Percentiles rank a stretch among this genome's conserved stretches.
Evolutionary conservation across 192 early-diverging fungal species (phyloP).

Genomic region (Backusella westeae): DNA sequence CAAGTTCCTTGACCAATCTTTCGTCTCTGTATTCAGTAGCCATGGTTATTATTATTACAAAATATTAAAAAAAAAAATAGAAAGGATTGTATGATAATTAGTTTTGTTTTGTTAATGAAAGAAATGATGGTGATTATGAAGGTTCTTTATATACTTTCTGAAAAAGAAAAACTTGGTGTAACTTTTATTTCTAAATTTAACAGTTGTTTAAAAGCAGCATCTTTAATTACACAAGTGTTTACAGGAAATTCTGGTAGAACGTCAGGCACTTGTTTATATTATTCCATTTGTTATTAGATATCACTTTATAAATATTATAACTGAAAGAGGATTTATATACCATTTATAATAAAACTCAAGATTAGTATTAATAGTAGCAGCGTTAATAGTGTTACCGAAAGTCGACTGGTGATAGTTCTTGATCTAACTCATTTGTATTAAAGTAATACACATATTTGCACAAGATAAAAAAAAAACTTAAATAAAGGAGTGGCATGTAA

Average conservation of each 20-base stretch:
- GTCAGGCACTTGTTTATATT: not conserved
- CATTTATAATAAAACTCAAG: not conserved
- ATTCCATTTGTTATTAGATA: not conserved
- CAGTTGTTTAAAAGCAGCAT: not conserved
- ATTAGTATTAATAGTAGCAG: not conserved
- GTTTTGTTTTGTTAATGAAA: not conserved
- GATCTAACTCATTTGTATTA: not conserved
- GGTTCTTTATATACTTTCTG: not conserved
- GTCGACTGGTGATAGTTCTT: not conserved
- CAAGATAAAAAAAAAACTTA: not conserved
- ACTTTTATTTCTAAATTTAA: not conserved
- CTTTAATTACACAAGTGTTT: not conserved
- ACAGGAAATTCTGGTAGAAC: not conserved
- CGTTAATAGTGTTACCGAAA: not conserved
- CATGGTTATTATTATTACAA: not conserved
- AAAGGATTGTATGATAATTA: not conserved
- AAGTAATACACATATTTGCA: not conserved
- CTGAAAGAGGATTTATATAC: not conserved
- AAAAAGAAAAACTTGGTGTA: not conserved
- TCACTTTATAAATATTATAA: not conserved
- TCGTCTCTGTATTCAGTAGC: slow-evolving; percentile 13
- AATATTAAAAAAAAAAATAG: not conserved
- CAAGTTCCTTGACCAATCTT: not conserved
- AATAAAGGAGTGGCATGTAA: not conserved
- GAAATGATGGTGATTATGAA: not conserved